These are phyloP conservation scores for Tremella yokohamensis DNA, from an alignment of 768 basidiomycete species.

Conservation along the genomic window DNA sequence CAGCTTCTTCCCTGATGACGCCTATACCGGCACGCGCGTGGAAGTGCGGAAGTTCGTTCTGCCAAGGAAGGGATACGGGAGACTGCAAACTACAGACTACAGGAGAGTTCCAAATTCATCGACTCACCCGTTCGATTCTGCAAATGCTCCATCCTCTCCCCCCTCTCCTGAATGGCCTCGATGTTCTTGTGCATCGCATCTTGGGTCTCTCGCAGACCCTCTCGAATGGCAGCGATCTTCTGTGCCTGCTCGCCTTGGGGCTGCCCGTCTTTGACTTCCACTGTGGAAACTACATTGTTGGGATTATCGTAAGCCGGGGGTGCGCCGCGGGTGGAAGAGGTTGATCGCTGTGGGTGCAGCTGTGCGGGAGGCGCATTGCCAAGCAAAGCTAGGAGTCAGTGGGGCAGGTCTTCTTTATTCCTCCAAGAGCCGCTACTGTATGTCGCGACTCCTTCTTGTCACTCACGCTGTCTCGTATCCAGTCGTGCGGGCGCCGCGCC, in stretches of 20 bases:
- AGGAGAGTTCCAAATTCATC: too few relatives aligned
- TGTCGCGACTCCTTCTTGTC: neutral
- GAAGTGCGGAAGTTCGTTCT: too few relatives aligned
- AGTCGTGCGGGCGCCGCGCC: neutral
- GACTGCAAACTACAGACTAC: too few relatives aligned
- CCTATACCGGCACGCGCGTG: too few relatives aligned
- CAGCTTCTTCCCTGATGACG: too few relatives aligned
- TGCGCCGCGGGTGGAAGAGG: neutral
- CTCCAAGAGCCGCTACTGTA: neutral
- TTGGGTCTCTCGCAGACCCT: slow-evolving; percentile 15
- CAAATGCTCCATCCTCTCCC: slow-evolving; percentile 25
- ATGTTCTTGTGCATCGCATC: slow-evolving; percentile 21
- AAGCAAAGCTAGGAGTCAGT: neutral
- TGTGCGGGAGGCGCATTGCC: neutral
- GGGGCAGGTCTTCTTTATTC: neutral
- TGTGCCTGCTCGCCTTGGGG: slow-evolving; percentile 10
- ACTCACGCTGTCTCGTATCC: slow-evolving; percentile 3
- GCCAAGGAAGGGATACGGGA: too few relatives aligned
- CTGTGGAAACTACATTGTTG: neutral
- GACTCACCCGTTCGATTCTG: slow-evolving; percentile 28
- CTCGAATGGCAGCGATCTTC: slow-evolving; percentile 16
- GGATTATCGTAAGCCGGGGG: slow-evolving; percentile 1
- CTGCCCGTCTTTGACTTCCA: too few relatives aligned
- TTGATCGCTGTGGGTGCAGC: neutral
- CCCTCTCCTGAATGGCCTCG: slow-evolving; percentile 21